Evolutionary conservation across 352 stramenopile genomes (phyloP).

Genomic region (Pythium angustatum): DNA sequence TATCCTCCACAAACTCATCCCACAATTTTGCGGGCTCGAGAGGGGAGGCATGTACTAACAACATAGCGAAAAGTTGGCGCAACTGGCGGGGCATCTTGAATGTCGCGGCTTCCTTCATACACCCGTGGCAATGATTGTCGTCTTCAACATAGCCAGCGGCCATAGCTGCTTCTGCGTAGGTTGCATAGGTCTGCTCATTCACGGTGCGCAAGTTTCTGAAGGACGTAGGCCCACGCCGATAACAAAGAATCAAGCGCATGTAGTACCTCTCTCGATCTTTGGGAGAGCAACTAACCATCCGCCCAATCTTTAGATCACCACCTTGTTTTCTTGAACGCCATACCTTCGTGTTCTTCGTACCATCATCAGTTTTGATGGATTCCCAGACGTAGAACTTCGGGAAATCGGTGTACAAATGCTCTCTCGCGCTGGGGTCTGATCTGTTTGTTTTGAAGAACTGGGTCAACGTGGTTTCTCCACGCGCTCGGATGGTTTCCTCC

Average conservation of each 20-base stretch:
- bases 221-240: slow-evolving; percentile 26
- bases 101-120: slow-evolving; percentile 14
- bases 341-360: background rate
- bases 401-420: slow-evolving; percentile 3
- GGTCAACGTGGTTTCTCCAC: slow-evolving; percentile 5
- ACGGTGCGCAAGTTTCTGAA: slow-evolving; percentile 25
- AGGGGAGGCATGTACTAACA: slow-evolving; percentile 13
- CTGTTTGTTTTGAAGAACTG: slow-evolving; percentile 1
- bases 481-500: slow-evolving; percentile 10
- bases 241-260: slow-evolving; percentile 27
- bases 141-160: slow-evolving; percentile 22
- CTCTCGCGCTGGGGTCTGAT: background rate
- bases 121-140: slow-evolving; percentile 24
- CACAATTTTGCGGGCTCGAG: background rate
- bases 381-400: background rate
- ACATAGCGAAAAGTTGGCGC: slow-evolving; percentile 31
- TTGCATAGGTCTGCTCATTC: background rate
- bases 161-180: slow-evolving; percentile 13
- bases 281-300: slow-evolving; percentile 17
- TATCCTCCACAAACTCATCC: background rate
- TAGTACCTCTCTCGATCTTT: slow-evolving; percentile 30
- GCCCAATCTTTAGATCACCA: background rate
- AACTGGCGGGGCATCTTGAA: slow-evolving; percentile 35
- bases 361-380: background rate
- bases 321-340: background rate